Percentiles rank a stretch among this genome's conserved stretches.
Evolutionary conservation across 495 filamentous ascomycete species (phyloP).

Genomic region (Tetracladium setigerum): DNA sequence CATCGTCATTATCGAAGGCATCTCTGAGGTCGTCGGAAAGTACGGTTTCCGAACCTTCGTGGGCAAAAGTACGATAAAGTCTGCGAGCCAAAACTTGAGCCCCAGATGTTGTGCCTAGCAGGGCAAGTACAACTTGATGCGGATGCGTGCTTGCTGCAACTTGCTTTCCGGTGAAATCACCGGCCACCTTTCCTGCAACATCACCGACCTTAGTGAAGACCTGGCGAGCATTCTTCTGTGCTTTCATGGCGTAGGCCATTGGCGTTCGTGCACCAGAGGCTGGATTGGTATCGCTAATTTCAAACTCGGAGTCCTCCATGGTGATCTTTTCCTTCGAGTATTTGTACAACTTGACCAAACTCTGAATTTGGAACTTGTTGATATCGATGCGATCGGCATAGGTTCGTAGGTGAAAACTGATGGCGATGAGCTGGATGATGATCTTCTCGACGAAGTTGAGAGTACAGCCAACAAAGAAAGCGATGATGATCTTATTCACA

Average conservation of each 20-base stretch:
- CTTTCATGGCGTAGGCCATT: conserved; percentile 54
- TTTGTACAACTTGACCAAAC: conserved; percentile 72
- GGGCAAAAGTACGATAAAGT: conserved; percentile 84
- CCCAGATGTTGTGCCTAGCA: conserved; percentile 63
- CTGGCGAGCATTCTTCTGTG: conserved; percentile 61
- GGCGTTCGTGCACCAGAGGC: conserved; percentile 63
- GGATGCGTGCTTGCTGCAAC: conserved; percentile 72
- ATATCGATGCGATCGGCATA: conserved; percentile 88
- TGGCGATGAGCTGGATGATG: conserved; percentile 89
- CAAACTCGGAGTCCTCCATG: conserved; percentile 65
- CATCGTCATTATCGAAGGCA: conserved; percentile 78
- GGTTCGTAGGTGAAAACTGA: conserved; percentile 84
- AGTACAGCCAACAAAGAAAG: conserved; percentile 68
- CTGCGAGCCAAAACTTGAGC: conserved; percentile 85
- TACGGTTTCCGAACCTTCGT: conserved; percentile 67
- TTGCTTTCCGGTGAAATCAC: conserved; percentile 82
- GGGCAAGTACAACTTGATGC: conserved; percentile 72
- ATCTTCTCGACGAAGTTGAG: conserved; percentile 91
- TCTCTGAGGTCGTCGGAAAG: conserved; percentile 65
- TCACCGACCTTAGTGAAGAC: conserved; percentile 78
- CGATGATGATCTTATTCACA: conserved; percentile 81
- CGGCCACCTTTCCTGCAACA: conserved; percentile 82
- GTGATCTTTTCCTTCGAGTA: conserved; percentile 69
- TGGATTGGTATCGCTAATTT: conserved; percentile 36
- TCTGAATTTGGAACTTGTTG: conserved; percentile 83